Percentiles rank a stretch among this genome's conserved stretches.
These are phyloP conservation scores for Fusarium beomiforme DNA, from an alignment of 2,329 filamentous ascomycete species.

Conservation along the genomic window DNA sequence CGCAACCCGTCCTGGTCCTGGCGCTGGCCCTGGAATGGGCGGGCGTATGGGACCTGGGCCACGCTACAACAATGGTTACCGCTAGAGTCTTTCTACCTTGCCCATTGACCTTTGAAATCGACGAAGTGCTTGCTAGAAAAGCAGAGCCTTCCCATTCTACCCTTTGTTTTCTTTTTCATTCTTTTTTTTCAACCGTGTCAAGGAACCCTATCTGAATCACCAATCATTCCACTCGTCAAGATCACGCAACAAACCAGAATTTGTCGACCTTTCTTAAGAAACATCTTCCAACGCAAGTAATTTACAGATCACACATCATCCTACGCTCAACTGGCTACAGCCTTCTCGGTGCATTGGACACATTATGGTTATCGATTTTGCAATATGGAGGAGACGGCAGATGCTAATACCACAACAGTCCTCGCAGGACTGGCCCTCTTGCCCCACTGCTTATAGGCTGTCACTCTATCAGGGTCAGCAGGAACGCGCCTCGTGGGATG, in stretches of 20 bases:
- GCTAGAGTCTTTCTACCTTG: slow-evolving; percentile 50
- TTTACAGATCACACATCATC: slow-evolving; percentile 67
- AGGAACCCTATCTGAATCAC: slow-evolving; percentile 42
- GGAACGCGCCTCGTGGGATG: slow-evolving; percentile 13
- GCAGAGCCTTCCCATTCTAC: neutral
- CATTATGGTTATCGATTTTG: slow-evolving; percentile 70
- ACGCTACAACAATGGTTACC: slow-evolving; percentile 68
- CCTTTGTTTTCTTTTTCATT: slow-evolving; percentile 36
- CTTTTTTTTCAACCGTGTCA: slow-evolving; percentile 42
- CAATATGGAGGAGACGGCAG: slow-evolving; percentile 56
- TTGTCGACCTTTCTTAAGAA: slow-evolving; percentile 57
- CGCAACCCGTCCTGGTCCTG: slow-evolving; percentile 87
- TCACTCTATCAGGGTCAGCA: slow-evolving; percentile 20
- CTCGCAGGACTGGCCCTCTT: slow-evolving; percentile 34
- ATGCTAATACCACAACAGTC: slow-evolving; percentile 41
- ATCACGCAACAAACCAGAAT: slow-evolving; percentile 53
- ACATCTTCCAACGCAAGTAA: slow-evolving; percentile 63
- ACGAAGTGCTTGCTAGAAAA: neutral
- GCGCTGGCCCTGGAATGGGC: slow-evolving; percentile 73
- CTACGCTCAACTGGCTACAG: slow-evolving; percentile 63
- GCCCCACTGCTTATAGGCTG: slow-evolving; percentile 38
- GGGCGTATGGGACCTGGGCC: slow-evolving; percentile 66
- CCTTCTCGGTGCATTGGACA: slow-evolving; percentile 67
- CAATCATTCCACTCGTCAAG: slow-evolving; percentile 47
- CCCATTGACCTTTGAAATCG: neutral